A percentile compares a stretch with the other conserved stretches of the same genome.
Evolutionary conservation across 176 grass and related monocot genomes (phyloP).

Genomic region (Musa acuminata): DNA sequence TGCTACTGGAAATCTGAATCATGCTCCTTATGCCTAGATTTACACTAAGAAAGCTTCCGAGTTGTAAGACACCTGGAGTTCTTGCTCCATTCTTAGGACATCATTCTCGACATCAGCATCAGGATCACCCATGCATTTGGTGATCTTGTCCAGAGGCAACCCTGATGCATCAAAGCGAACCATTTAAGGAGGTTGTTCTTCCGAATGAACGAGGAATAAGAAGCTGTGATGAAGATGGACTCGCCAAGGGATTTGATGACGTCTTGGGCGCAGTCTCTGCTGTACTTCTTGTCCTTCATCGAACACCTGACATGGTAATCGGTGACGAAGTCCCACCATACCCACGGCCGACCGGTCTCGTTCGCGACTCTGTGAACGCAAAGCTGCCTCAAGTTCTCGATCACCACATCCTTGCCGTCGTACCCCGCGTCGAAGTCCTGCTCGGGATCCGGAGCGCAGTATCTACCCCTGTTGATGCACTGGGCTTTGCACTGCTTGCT

Average conservation of each 20-base stretch:
- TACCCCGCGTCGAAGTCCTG: constrained; percentile 57
- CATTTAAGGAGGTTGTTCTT: not conserved
- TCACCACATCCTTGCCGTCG: constrained; percentile 55
- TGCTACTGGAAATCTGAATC: not conserved
- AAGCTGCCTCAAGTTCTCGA: constrained; percentile 83
- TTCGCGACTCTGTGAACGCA: constrained; percentile 86
- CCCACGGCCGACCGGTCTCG: constrained; percentile 34
- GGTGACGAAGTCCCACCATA: constrained; percentile 84
- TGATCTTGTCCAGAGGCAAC: constrained; percentile 53
- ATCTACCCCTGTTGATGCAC: constrained; percentile 29
- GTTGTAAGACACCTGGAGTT: constrained; percentile 43
- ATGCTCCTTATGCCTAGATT: no score
- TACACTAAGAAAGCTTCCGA: not conserved
- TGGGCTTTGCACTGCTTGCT: constrained; percentile 19
- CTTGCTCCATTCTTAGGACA: constrained; percentile 61
- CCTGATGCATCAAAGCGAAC: constrained; percentile 20
- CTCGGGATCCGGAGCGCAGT: constrained; percentile 90
- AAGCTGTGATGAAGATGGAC: not conserved
- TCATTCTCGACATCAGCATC: constrained; percentile 67
- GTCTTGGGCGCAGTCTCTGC: constrained; percentile 37
- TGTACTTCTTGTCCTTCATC: constrained; percentile 60
- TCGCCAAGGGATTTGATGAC: constrained; percentile 54
- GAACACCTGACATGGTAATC: constrained; percentile 83
- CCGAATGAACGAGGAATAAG: not conserved
- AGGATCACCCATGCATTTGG: constrained; percentile 70